Percentiles rank a stretch among this genome's conserved stretches.
phyloP scores from a whole-genome alignment of 1,284 basidiomycete genomes.

The Gymnopus androsaceus region DNA sequence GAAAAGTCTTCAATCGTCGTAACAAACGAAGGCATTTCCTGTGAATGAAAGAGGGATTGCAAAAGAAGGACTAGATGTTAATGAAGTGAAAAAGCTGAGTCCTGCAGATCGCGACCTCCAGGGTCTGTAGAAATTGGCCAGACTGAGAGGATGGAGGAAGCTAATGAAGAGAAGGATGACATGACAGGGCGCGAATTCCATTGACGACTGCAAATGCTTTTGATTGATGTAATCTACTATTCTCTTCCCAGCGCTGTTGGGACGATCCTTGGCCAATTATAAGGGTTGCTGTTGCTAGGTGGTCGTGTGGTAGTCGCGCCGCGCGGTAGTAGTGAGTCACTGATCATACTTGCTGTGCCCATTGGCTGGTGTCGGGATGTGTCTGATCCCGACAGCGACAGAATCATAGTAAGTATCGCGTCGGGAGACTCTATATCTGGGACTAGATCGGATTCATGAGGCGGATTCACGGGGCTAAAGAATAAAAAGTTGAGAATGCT shows the following conservation, averaged over 20 bases:
- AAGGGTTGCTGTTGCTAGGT: no score
- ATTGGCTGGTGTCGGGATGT: no score
- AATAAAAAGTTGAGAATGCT: no score
- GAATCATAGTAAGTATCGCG: no score
- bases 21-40: conserved; percentile 36
- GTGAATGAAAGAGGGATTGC: background rate
- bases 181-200: background rate
- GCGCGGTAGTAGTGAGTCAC: no score
- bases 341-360: no score
- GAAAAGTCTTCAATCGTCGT: conserved; percentile 43
- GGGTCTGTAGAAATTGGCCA: conserved; percentile 3
- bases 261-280: conserved; percentile 16
- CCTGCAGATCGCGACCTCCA: conserved; percentile 11
- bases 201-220: background rate
- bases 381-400: no score
- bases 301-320: no score
- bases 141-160: background rate
- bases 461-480: no score
- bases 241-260: no score
- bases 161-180: background rate
- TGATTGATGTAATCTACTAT: background rate
- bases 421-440: no score
- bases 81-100: background rate
- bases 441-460: no score
- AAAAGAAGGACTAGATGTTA: conserved; percentile 1